Percentiles rank a stretch among this genome's conserved stretches.
Conservation (phyloP, 768 basidiomycete genomes). For the Suillus decipiens region DNA sequence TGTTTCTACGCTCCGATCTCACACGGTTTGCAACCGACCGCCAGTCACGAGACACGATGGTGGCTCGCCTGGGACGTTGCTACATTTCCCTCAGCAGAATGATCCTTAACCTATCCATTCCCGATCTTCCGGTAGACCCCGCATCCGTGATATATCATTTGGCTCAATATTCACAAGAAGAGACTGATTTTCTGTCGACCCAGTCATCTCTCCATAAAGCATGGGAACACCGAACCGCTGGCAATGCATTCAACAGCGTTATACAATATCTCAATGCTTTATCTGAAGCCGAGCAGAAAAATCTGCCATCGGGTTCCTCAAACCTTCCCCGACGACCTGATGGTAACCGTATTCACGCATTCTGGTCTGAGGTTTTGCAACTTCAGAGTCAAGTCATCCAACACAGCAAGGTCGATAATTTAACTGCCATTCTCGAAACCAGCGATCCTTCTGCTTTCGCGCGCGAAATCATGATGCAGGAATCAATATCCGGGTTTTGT, state of each 20-base stretch:
- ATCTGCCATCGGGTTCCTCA: constrained; percentile 27
- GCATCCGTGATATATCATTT: constrained; percentile 59
- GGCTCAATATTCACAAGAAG: constrained; percentile 43
- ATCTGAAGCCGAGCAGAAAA: constrained; percentile 32
- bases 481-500: constrained; percentile 75
- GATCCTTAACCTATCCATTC: constrained; percentile 74
- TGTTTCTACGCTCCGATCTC: constrained; percentile 25
- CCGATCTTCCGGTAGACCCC: constrained; percentile 87
- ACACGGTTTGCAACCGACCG: constrained; percentile 19
- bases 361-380: constrained; percentile 76
- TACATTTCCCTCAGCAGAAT: constrained; percentile 66
- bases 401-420: constrained; percentile 47
- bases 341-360: constrained; percentile 54
- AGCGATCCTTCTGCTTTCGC: constrained; percentile 40
- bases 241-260: constrained; percentile 54
- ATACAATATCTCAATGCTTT: constrained; percentile 45
- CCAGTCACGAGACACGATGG: constrained; percentile 21
- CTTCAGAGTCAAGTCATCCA: constrained; percentile 65
- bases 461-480: constrained; percentile 75
- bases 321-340: constrained; percentile 40
- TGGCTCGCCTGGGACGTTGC: constrained; percentile 41
- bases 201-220: constrained; percentile 56
- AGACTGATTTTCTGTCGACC: constrained; percentile 40
- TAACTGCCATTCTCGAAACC: constrained; percentile 42
- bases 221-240: constrained; percentile 57